These are phyloP conservation scores for carrot (Daucus carota) DNA, from an alignment of 129 eudicot species.

Conservation along the genomic window DNA sequence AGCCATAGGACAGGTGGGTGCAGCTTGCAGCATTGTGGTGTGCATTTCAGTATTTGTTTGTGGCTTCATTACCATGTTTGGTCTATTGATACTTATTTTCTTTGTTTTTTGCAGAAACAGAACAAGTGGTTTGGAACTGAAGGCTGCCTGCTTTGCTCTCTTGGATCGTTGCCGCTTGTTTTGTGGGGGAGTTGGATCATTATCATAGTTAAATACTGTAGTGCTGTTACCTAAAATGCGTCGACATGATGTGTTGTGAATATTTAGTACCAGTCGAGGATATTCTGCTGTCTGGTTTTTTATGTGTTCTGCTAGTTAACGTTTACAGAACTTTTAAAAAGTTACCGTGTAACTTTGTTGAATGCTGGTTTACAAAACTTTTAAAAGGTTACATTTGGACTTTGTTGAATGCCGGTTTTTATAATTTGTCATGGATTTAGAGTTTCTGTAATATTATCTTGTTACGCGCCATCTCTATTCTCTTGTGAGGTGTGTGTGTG, in stretches of 20 bases:
- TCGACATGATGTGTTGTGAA: slow-evolving; percentile 25
- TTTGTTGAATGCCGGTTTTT: too few relatives aligned
- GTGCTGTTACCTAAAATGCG: slow-evolving; percentile 15
- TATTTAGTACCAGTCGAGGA: slow-evolving; percentile 10
- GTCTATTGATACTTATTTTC: not conserved
- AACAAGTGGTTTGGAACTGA: not conserved
- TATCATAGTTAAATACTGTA: not conserved
- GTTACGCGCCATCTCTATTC: too few relatives aligned
- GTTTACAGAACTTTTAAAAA: not conserved
- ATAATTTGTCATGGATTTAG: too few relatives aligned
- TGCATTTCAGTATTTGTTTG: not conserved
- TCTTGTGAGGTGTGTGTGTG: too few relatives aligned
- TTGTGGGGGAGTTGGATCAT: not conserved
- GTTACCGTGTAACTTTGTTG: not conserved
- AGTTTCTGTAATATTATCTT: too few relatives aligned
- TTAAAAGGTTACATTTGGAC: too few relatives aligned
- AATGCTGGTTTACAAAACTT: slow-evolving; percentile 9
- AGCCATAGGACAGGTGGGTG: not conserved
- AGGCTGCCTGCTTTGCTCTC: not conserved
- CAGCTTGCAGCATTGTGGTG: not conserved
- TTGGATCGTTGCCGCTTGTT: not conserved
- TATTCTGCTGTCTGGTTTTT: slow-evolving; percentile 5
- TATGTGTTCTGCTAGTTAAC: not conserved
- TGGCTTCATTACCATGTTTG: not conserved
- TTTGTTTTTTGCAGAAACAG: not conserved